phyloP scores from a whole-genome alignment of 164 flowering plant genomes.

The Berberis thunbergii region DNA sequence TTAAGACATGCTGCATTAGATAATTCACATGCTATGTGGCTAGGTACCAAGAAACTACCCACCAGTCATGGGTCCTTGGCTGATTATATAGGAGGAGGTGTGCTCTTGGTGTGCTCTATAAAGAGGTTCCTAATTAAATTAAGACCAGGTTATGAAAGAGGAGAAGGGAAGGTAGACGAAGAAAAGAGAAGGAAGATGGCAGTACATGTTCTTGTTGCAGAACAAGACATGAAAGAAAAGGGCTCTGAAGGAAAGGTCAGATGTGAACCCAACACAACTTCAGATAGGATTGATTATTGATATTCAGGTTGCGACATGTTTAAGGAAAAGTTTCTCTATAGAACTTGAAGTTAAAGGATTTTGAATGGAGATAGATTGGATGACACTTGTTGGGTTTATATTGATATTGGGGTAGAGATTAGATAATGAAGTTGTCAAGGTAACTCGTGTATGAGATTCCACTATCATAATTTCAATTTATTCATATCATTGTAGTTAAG shows the following conservation, averaged over 20 bases:
- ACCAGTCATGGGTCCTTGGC: background rate
- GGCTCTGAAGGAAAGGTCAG: background rate
- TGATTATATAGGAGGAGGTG: background rate
- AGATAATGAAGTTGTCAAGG: too few species aligned
- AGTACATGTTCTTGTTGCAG: constrained; percentile 1
- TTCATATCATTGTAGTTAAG: too few species aligned
- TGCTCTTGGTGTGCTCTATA: too few species aligned
- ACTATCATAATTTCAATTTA: too few species aligned
- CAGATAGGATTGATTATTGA: constrained; percentile 5
- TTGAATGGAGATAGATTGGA: too few species aligned
- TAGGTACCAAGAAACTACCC: too few species aligned
- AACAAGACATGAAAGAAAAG: background rate
- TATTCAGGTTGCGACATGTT: constrained; percentile 4
- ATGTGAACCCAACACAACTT: background rate
- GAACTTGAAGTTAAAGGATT: too few species aligned
- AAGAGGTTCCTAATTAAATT: background rate
- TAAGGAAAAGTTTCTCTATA: background rate
- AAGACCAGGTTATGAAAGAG: background rate
- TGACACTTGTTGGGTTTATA: too few species aligned
- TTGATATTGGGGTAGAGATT: too few species aligned
- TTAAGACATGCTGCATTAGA: too few species aligned
- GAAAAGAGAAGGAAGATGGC: constrained; percentile 1
- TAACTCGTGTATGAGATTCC: too few species aligned
- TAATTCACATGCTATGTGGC: too few species aligned
- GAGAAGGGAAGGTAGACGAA: background rate